Conservation (phyloP, 2,329 filamentous ascomycete species). For the Aureobasidium melanogenum region DNA sequence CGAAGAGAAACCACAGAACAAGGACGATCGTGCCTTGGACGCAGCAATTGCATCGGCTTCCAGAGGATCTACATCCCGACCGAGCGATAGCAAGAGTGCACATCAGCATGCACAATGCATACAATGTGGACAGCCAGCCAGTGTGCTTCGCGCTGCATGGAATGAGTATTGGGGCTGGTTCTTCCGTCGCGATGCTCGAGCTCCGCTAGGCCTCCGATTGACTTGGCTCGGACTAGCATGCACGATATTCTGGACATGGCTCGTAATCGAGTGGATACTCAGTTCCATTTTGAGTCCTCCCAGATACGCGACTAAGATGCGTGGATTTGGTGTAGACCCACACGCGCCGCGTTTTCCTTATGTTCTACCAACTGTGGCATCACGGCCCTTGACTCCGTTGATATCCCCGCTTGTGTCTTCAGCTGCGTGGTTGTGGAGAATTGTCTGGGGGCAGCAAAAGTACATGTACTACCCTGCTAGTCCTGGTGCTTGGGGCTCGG, state of each 20-base stretch:
- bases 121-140: constrained; percentile 19
- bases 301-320: constrained; percentile 37
- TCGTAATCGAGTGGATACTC: background rate
- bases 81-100: background rate
- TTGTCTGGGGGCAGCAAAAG: background rate
- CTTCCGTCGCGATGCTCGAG: constrained; percentile 18
- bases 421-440: background rate
- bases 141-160: constrained; percentile 23
- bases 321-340: constrained; percentile 41
- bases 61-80: background rate
- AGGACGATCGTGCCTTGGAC: background rate
- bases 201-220: constrained; percentile 22
- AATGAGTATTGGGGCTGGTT: constrained; percentile 22
- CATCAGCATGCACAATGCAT: background rate
- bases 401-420: constrained; percentile 23
- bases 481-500: background rate
- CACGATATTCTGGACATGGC: constrained; percentile 21
- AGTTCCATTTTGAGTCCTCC: constrained; percentile 43
- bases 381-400: constrained; percentile 29
- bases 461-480: constrained; percentile 2
- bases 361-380: constrained; percentile 47
- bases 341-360: constrained; percentile 47
- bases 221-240: constrained; percentile 34
- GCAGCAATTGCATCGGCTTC: background rate
- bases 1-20: background rate